Base-by-base conservation (phyloP, 345 rosid genomes). In the Rubroshorea leprosula region DNA sequence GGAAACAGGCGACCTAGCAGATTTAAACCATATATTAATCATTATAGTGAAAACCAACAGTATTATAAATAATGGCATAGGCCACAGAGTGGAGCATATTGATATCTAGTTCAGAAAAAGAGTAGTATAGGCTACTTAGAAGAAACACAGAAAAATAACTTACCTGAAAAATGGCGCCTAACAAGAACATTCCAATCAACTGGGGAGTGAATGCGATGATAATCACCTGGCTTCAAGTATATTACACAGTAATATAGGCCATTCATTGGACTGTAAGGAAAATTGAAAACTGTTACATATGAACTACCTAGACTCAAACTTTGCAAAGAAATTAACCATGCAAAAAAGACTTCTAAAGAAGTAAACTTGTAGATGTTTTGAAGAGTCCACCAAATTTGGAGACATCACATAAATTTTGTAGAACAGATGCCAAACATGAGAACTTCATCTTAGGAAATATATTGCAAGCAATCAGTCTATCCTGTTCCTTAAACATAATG, bases 241-340 rank as follows among this genome's bases (percentile, higher is more conserved):
- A 93, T 80, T 48, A 93, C 99, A 63, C 97, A 93, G 75, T 86
- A 93, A 75, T 84, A 89, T 45, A 93, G 91, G 74, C 97, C 94
- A 67, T 77, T 86, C 78, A 73, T 65, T 24, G 97, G 85, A 74
- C 94, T 89, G 86, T 83, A 75, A 67, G 43, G n/a, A 68, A 43
- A 51, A 41, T 6, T 55, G 29, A 68, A 43, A 51, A 41, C 8
- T 55, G 31, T 57, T 19, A 58, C 29, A 50, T 56, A 17, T 23
- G 15, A 63, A 53, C 6, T 45, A 31, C 35, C 9, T 45, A 24
- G 14, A 20, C 14, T 39, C 51, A 16, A 43, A 35, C 29, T 23
- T 23, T 27, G 9, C 38, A 57, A 15, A 54, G 48, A 6, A 64
- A 56, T 54, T n/a, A 58, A 48, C 2, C 43, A 49, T 12, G 49